These are phyloP conservation scores for Mallotus japonicus DNA, from an alignment of 441 rosid genomes.

Conservation along the genomic window DNA sequence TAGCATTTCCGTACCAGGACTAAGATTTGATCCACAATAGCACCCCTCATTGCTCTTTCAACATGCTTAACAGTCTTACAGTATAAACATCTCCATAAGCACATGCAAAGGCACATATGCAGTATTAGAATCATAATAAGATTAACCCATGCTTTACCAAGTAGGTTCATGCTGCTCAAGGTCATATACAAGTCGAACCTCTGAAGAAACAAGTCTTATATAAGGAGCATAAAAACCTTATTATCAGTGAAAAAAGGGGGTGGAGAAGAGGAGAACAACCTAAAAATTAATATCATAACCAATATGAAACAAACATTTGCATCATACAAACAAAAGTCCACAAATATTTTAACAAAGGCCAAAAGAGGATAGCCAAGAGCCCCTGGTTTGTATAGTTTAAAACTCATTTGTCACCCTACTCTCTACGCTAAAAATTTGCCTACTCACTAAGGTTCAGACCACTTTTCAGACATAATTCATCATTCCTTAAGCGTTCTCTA, in stretches of 20 bases:
- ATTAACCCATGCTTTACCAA: constrained; percentile 47
- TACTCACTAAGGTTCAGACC: constrained; percentile 67
- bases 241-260: no score
- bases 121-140: not conserved
- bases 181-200: constrained; percentile 85
- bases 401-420: not conserved
- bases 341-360: no score
- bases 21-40: no score
- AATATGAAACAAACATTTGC: no score
- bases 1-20: no score
- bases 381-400: not conserved
- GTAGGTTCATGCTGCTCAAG: constrained; percentile 84
- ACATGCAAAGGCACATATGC: constrained; percentile 4
- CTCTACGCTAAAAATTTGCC: not conserved
- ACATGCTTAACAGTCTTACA: constrained; percentile 7
- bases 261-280: no score
- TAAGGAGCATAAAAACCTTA: constrained; percentile 11
- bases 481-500: constrained; percentile 72
- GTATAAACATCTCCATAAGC: constrained; percentile 16
- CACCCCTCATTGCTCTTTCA: accelerated
- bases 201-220: constrained; percentile 70
- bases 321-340: no score
- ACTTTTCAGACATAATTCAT: constrained; percentile 81
- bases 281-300: no score
- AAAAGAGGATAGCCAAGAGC: no score